Percentiles rank a stretch among this genome's conserved stretches.
These are phyloP conservation scores for Trypanosoma rangeli DNA, from an alignment of 208 protist species.

Conservation along the genomic window DNA sequence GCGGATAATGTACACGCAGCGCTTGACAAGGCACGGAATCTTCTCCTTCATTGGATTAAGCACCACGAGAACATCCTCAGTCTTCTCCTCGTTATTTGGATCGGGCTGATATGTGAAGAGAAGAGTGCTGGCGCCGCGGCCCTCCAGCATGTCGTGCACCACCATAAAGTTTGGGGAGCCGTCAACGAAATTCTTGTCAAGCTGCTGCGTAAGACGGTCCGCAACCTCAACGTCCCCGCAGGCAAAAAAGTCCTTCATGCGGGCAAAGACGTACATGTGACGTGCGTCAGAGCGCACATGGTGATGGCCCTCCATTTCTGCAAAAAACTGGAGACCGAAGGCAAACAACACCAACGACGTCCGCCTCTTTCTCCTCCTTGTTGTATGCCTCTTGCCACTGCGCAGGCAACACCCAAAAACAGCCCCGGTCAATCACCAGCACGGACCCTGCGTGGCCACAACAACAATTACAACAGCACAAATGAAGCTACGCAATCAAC, in stretches of 20 bases:
- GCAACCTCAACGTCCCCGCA: slow-evolving; percentile 56
- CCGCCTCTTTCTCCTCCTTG: too few relatives aligned
- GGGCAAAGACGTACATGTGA: slow-evolving; percentile 87
- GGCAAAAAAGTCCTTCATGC: slow-evolving; percentile 88
- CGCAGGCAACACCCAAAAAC: background rate
- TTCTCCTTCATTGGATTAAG: slow-evolving; percentile 59
- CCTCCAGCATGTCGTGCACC: slow-evolving; percentile 84
- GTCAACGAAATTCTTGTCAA: slow-evolving; percentile 77
- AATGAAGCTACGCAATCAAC: slow-evolving; percentile 7
- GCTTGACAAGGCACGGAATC: slow-evolving; percentile 69
- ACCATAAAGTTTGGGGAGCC: slow-evolving; percentile 85
- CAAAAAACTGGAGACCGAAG: background rate
- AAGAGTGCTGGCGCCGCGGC: slow-evolving; percentile 67
- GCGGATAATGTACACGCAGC: slow-evolving; percentile 83
- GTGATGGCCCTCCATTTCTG: slow-evolving; percentile 1
- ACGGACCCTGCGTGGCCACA: background rate
- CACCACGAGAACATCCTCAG: slow-evolving; percentile 69
- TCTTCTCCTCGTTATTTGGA: slow-evolving; percentile 23
- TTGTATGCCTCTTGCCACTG: background rate
- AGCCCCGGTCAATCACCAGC: background rate
- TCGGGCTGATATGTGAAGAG: slow-evolving; percentile 88
- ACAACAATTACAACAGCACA: slow-evolving; percentile 2
- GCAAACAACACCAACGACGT: slow-evolving; percentile 10
- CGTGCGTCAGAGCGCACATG: slow-evolving; percentile 68
- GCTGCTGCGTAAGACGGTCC: slow-evolving; percentile 69